phyloP scores from a whole-genome alignment of 2,329 filamentous ascomycete genomes.

The Byssoonygena ceratinophila region DNA sequence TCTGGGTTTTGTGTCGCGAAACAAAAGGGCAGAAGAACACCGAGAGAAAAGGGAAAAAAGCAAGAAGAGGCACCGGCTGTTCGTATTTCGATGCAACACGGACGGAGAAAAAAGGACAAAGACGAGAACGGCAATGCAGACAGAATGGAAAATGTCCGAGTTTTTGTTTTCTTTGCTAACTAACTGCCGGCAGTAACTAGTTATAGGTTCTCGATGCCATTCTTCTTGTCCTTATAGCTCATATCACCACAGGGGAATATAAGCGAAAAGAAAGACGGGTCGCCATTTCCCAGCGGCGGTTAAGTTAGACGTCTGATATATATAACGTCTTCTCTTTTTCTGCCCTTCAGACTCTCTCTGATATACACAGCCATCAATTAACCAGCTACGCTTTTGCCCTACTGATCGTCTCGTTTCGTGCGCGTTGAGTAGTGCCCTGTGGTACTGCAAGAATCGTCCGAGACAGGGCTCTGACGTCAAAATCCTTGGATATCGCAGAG shows the following conservation, averaged over 20 bases:
- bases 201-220: background rate
- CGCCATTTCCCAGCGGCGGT: background rate
- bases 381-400: background rate
- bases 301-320: background rate
- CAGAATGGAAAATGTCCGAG: background rate
- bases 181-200: background rate
- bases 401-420: background rate
- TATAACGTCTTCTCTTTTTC: background rate
- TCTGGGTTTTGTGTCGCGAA: background rate
- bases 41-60: background rate
- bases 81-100: background rate
- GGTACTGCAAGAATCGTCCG: background rate
- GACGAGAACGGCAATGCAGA: too few relatives aligned
- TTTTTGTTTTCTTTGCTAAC: background rate
- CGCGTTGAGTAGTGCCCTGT: background rate
- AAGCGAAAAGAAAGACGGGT: background rate
- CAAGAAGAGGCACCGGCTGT: background rate
- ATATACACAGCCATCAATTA: background rate
- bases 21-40: background rate
- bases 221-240: background rate
- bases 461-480: background rate
- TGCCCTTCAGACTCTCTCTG: background rate
- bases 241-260: background rate
- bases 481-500: background rate
- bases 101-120: background rate